Base-by-base conservation (phyloP, 805 yeast genomes). In the Starmerella sp. region DNA sequence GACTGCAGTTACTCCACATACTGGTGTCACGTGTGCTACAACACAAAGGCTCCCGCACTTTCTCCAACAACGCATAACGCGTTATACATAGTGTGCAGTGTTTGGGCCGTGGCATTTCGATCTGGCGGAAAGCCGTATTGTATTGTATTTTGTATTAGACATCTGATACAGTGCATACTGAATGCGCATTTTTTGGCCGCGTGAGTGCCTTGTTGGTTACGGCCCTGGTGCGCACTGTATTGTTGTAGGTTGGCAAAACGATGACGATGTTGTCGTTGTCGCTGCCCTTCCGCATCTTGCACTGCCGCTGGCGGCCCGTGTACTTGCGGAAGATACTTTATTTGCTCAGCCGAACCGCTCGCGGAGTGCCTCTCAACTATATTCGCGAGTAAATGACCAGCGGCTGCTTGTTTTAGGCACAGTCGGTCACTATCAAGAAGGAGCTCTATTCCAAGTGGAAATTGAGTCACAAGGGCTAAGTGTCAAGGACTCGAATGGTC, bases 241-340 rank as follows among this genome's bases (percentile, higher is more conserved):
- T 5, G 53, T 57, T 8, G 59, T 62, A 2, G 66, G 66, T 35
- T 63, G 64, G 65, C 42, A 44, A 3, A 60, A 58, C 52, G 52
- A 54, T 7, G 35, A 36, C 8, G 64, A 58, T 37, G 53, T 53
- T 22, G 65, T 62, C 0, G 64, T 62, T 2, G 62, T 59, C 4
- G 53, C 57, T 6, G 52, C 61, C 0, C 44, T 63, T 8, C 63
- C 65, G 2, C 48, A 35, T 14, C 43, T 61, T 13, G 57, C 52
- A 4, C 48, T 59, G 4, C 52, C 38, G 5, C 54, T 57, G 5
- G 60, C 59, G 6, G 52, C 48, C 14, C 58, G 51, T 8, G 41
- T 62, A 6, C 58, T 62, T 8, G 56, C 50, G 28, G 47, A 52
- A n/a, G 63, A 60, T 44, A 37, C 46, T 17, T 48, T 61, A n/a